Evolutionary conservation across 2,329 filamentous ascomycete genomes (phyloP).

Genomic region (Fusarium sp.): DNA sequence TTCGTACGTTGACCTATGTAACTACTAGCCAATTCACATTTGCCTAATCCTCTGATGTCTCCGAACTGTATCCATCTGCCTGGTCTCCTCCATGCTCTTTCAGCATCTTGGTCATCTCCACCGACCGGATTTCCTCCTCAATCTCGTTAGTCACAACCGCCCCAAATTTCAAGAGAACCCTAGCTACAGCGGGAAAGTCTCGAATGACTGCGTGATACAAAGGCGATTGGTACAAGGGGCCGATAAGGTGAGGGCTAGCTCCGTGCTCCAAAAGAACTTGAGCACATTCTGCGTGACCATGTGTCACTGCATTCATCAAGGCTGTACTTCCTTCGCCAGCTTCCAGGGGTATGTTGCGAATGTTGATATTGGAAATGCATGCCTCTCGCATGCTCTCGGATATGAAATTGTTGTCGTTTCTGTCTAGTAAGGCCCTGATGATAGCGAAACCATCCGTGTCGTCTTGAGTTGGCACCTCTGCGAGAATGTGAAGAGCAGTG

Average conservation of each 20-base stretch:
- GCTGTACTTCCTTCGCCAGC: conserved; percentile 1
- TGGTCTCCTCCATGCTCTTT: too few species aligned
- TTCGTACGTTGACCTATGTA: too few species aligned
- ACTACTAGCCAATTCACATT: too few species aligned
- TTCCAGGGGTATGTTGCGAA: neutral
- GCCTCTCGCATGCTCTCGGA: neutral
- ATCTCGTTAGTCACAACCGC: neutral
- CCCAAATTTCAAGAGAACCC: neutral
- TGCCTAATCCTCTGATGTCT: too few species aligned
- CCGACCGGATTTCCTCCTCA: neutral
- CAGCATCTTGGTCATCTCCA: too few species aligned
- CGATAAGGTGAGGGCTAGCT: neutral
- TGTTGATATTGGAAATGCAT: neutral
- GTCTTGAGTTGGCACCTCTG: neutral
- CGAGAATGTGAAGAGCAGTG: conserved; percentile 14
- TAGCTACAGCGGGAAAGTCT: neutral
- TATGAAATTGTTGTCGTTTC: neutral
- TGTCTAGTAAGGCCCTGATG: neutral
- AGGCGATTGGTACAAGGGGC: neutral
- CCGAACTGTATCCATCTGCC: too few species aligned
- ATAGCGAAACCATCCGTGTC: neutral
- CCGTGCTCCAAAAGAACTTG: neutral
- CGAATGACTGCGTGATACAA: neutral
- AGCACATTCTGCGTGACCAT: neutral
- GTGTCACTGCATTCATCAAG: neutral